Percentiles rank a stretch among this genome's conserved stretches.
These are phyloP conservation scores for Suillus tomentosus DNA, from an alignment of 768 basidiomycete species.

Conservation along the genomic window DNA sequence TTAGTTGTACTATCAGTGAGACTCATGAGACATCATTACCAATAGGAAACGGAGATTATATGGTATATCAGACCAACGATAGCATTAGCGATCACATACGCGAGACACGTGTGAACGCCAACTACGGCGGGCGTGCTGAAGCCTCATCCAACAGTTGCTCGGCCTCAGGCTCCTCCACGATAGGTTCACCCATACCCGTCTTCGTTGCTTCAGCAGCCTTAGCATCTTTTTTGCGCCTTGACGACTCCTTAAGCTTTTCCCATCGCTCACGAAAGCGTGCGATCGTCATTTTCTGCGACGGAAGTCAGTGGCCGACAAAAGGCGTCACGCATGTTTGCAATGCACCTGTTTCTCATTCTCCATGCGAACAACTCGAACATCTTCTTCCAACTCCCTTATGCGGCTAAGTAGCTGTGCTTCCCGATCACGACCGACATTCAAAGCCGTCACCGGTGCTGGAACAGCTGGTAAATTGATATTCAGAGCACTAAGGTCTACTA, in stretches of 20 bases:
- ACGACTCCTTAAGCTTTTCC: conserved; percentile 88
- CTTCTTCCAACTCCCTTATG: conserved; percentile 80
- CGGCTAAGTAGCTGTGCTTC: conserved; percentile 51
- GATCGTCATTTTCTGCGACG: conserved; percentile 75
- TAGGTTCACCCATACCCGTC: conserved; percentile 59
- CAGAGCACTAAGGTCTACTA: conserved; percentile 55
- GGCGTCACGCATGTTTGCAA: conserved; percentile 14
- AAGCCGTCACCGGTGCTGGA: conserved; percentile 49
- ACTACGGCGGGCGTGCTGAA: conserved; percentile 6
- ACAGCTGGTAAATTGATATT: conserved; percentile 57
- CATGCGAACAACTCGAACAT: conserved; percentile 56
- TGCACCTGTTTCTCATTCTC: conserved; percentile 86
- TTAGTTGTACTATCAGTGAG: too few relatives aligned
- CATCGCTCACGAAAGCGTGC: conserved; percentile 82
- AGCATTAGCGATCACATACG: conserved; percentile 3
- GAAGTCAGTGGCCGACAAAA: conserved; percentile 18
- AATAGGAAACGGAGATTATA: background rate
- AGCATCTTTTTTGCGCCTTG: conserved; percentile 82
- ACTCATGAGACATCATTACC: too few relatives aligned
- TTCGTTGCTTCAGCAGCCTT: conserved; percentile 50
- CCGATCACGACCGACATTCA: conserved; percentile 57
- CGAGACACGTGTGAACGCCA: background rate
- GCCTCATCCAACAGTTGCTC: conserved; percentile 59
- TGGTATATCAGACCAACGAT: conserved; percentile 19
- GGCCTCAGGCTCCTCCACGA: conserved; percentile 64